Evolutionary conservation across 2,329 filamentous ascomycete genomes (phyloP).

Genomic region (Dactylellina sp.): DNA sequence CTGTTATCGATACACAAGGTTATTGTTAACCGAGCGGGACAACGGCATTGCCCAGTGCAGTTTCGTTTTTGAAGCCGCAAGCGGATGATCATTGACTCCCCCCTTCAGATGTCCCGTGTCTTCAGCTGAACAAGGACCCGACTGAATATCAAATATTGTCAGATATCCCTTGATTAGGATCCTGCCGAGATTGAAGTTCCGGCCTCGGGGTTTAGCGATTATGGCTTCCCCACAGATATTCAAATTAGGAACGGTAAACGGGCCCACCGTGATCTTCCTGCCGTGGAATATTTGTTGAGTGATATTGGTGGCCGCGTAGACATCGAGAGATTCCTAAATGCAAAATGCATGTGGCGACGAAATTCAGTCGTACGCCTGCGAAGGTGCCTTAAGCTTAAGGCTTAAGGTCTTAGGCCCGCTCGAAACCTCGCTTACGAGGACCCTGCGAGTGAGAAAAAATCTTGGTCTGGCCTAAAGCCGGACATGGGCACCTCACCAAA

Average conservation of each 20-base stretch:
- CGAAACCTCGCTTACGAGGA: constrained; percentile 32
- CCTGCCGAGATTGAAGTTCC: constrained; percentile 1
- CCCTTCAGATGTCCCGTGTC: not conserved
- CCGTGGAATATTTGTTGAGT: constrained; percentile 4
- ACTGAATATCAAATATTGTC: not conserved
- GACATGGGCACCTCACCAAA: not conserved
- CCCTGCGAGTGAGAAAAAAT: constrained; percentile 26
- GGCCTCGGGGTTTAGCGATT: not conserved
- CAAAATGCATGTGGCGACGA: constrained; percentile 12
- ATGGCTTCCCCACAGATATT: too few species aligned
- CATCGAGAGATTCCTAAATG: constrained; percentile 12
- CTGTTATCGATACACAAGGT: constrained; percentile 53
- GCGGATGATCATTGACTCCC: constrained; percentile 43
- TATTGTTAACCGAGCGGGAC: constrained; percentile 45
- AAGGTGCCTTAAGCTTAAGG: constrained; percentile 30
- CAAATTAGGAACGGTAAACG: constrained; percentile 2
- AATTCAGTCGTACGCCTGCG: constrained; percentile 33
- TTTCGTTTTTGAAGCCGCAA: constrained; percentile 27
- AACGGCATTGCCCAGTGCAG: constrained; percentile 37
- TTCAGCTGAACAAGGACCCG: constrained; percentile 52
- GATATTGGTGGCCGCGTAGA: constrained; percentile 29
- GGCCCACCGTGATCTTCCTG: constrained; percentile 3
- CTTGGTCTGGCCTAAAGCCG: constrained; percentile 22
- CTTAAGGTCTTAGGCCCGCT: too few species aligned
- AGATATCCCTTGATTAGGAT: constrained; percentile 4